phyloP scores from a whole-genome alignment of 2,329 filamentous ascomycete genomes.

The Bisporella sp. region DNA sequence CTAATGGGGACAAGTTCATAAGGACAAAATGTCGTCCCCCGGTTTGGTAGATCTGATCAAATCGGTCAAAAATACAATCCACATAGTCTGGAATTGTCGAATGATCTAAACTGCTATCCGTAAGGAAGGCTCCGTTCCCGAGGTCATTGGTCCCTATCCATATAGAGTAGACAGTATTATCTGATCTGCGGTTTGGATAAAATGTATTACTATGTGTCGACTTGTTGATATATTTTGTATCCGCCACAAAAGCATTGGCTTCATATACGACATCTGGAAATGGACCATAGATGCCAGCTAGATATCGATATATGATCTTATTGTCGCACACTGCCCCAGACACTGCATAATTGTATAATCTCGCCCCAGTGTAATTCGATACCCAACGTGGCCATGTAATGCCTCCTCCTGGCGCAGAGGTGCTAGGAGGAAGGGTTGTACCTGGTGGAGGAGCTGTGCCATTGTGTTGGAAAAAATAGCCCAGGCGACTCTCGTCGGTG shows the following conservation, averaged over 20 bases:
- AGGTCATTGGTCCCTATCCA: conserved; percentile 83
- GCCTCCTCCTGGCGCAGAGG: conserved; percentile 56
- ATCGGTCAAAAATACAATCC: conserved; percentile 58
- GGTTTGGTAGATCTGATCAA: conserved; percentile 56
- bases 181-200: conserved; percentile 37
- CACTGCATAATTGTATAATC: conserved; percentile 64
- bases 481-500: conserved; percentile 62
- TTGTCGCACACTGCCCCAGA: conserved; percentile 68
- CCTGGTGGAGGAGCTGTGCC: conserved; percentile 58
- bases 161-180: conserved; percentile 64
- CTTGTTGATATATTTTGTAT: conserved; percentile 31
- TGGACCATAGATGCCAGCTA: conserved; percentile 40
- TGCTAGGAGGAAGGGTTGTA: conserved; percentile 35
- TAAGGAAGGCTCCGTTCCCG: conserved; percentile 57
- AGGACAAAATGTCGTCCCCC: conserved; percentile 68
- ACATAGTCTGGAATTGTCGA: conserved; percentile 59
- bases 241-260: conserved; percentile 48
- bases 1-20: conserved; percentile 60
- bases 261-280: conserved; percentile 60
- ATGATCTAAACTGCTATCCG: conserved; percentile 49
- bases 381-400: conserved; percentile 64
- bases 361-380: conserved; percentile 48
- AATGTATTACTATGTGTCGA: conserved; percentile 30
- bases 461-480: conserved; percentile 53
- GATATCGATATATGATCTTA: conserved; percentile 50